Conservation (phyloP, 2,329 filamentous ascomycete genomes). For the Colletotrichum chlorophyti region DNA sequence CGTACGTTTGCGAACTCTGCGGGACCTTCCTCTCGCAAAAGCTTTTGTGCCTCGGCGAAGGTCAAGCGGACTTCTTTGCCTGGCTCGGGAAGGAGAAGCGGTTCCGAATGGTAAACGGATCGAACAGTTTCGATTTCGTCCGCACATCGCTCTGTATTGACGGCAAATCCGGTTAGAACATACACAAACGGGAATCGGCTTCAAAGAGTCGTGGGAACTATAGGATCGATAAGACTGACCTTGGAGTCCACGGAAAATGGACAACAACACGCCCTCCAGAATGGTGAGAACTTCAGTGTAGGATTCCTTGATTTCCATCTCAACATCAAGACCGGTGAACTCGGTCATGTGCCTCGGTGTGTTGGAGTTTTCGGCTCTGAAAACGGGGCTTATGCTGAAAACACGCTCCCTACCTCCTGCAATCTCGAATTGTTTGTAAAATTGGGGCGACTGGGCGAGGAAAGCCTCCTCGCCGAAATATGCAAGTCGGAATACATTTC, state of each 20-base stretch:
- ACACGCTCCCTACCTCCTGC: conserved; percentile 79
- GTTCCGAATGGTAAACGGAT: conserved; percentile 76
- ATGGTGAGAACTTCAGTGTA: conserved; percentile 78
- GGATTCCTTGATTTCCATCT: conserved; percentile 84
- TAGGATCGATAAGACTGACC: conserved; percentile 30
- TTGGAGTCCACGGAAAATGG: conserved; percentile 80
- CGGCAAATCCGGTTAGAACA: conserved; percentile 17
- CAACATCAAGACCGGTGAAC: conserved; percentile 88
- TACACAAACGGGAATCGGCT: background rate
- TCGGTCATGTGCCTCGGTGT: conserved; percentile 87
- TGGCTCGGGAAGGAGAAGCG: conserved; percentile 75
- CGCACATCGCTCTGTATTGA: conserved; percentile 61
- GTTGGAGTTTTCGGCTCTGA: conserved; percentile 86
- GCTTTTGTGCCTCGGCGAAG: conserved; percentile 79
- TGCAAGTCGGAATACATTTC: conserved; percentile 86
- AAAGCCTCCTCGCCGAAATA: conserved; percentile 89
- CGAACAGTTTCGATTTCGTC: conserved; percentile 77
- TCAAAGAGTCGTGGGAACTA: background rate
- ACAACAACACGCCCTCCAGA: conserved; percentile 76
- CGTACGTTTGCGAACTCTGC: conserved; percentile 70
- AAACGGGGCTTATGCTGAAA: conserved; percentile 81
- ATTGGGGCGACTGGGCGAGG: conserved; percentile 81
- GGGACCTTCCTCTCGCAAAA: conserved; percentile 77
- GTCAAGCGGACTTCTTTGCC: conserved; percentile 80
- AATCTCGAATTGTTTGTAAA: conserved; percentile 89